These are phyloP conservation scores for Aspergillus taichungensis DNA, from an alignment of 495 filamentous ascomycete genomes.

Conservation along the genomic window DNA sequence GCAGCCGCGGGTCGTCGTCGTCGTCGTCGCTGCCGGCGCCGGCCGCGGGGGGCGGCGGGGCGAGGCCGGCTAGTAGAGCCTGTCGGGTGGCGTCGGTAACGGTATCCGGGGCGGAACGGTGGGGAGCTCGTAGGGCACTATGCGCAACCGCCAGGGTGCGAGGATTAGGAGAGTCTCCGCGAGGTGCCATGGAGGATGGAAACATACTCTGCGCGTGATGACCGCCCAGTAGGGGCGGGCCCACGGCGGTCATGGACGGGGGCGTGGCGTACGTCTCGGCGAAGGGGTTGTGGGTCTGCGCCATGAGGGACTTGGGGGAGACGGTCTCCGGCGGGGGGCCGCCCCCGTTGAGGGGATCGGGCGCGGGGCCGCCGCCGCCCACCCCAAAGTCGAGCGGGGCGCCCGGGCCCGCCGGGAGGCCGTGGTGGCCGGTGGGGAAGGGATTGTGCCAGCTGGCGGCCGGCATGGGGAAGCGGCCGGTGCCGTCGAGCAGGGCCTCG, in stretches of 20 bases:
- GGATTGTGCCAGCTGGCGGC: constrained; percentile 57
- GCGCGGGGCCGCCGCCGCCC: constrained; percentile 41
- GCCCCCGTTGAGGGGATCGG: constrained; percentile 46
- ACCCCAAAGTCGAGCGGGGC: no score
- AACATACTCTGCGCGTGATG: constrained; percentile 46
- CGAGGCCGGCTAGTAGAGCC: constrained; percentile 73
- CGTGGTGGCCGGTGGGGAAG: constrained; percentile 39
- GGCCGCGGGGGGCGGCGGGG: constrained; percentile 59
- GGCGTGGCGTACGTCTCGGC: constrained; percentile 43
- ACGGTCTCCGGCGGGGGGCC: constrained; percentile 36
- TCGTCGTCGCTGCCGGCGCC: constrained; percentile 41
- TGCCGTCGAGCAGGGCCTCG: constrained; percentile 84
- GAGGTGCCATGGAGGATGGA: constrained; percentile 48
- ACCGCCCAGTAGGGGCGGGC: constrained; percentile 39
- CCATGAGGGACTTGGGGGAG: constrained; percentile 42
- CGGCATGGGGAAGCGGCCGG: constrained; percentile 49
- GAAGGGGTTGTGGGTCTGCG: constrained; percentile 30
- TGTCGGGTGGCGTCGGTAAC: constrained; percentile 93
- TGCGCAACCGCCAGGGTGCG: constrained; percentile 42
- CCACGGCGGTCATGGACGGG: constrained; percentile 56
- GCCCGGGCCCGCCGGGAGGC: no score
- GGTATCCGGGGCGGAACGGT: constrained; percentile 59
- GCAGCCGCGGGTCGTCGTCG: no score
- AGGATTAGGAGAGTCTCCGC: constrained; percentile 48
- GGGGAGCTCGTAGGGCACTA: constrained; percentile 51